Evolutionary conservation across 805 yeast genomes (phyloP).

Genomic region (Candida ipomoeae): DNA sequence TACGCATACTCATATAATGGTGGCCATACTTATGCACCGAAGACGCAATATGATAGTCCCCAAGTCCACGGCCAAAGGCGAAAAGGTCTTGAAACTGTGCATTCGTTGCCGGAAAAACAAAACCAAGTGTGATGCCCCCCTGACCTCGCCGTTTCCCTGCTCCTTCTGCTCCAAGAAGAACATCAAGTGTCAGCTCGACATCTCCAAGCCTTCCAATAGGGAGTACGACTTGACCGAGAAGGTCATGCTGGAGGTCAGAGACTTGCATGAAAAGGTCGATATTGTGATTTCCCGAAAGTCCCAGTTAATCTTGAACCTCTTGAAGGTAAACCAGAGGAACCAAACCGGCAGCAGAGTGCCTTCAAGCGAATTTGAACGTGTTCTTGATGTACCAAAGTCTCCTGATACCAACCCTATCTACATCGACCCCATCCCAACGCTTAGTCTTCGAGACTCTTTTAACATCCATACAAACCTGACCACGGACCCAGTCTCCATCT

Average conservation of each 20-base stretch:
- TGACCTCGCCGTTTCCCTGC: slow-evolving; percentile 53
- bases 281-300: slow-evolving; percentile 10
- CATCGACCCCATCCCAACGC: slow-evolving; percentile 18
- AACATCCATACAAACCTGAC: slow-evolving; percentile 14
- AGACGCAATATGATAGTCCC: slow-evolving; percentile 12
- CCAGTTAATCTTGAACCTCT: slow-evolving; percentile 9
- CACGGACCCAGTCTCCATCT: slow-evolving; percentile 10
- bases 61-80: slow-evolving; percentile 13
- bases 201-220: slow-evolving; percentile 29
- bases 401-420: slow-evolving; percentile 6
- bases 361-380: neutral
- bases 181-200: slow-evolving; percentile 50
- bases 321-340: neutral
- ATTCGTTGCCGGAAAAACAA: slow-evolving; percentile 62
- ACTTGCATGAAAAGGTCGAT: slow-evolving; percentile 14
- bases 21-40: slow-evolving; percentile 16
- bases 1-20: slow-evolving; percentile 8
- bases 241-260: slow-evolving; percentile 13
- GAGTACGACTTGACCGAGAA: slow-evolving; percentile 14
- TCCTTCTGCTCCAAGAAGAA: slow-evolving; percentile 52
- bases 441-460: slow-evolving; percentile 12
- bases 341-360: neutral
- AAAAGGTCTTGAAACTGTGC: slow-evolving; percentile 47
- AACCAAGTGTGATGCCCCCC: slow-evolving; percentile 57
- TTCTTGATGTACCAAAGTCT: slow-evolving; percentile 2